Base-by-base conservation (phyloP, 2,329 filamentous ascomycete genomes). In the Verticillium nubilum region DNA sequence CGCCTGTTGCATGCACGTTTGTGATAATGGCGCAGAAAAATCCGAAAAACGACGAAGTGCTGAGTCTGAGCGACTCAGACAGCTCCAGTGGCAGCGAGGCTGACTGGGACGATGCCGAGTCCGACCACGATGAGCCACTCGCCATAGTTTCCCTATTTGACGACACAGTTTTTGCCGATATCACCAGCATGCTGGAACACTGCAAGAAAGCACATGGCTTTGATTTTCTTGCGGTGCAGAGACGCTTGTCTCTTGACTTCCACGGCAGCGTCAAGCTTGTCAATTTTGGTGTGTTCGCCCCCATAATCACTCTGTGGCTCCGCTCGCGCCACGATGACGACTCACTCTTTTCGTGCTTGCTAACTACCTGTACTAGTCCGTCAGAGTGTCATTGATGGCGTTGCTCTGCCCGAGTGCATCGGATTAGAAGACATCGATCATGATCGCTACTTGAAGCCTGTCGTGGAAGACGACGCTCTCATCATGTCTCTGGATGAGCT, bases 401-500 rank as follows among this genome's bases (percentile, higher is more conserved):
- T 72, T 33, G 50, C 75, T 6, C 69, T 85, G 3, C 85, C 85
- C 0, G 79, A 83, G 60, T 74, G 88, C 52, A 86, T 91, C 60
- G 80, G 85, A 2, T 77, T 78, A 35, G 76, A 79, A 2, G 79
- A 86, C 27, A 86, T 97, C 63, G 81, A 86, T n/a, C 85, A 92
- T 62, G 94, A 98, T 64, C 81, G 83, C 64, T 96, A 87, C 69
- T 80, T 99, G 60, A 89, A 90, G 69, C 95, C 95, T 0, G 87
- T 92, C 4, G 76, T 99, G 7, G 88, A 95, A 60, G 92, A 97
- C 65, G 95, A 99, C 71, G 90, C 93, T 4, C 78, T 98, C 58
- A 85, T 99, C 31, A 92, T 96, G 70, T 90, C 85, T 59, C 80
- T 99, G 23, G 94, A 96, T 64, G 95, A 97, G 63, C 78, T 96